A percentile compares a stretch with the other conserved stretches of the same genome.
phyloP scores from a whole-genome alignment of 805 yeast species.

The Monosporozyma aquatica region DNA sequence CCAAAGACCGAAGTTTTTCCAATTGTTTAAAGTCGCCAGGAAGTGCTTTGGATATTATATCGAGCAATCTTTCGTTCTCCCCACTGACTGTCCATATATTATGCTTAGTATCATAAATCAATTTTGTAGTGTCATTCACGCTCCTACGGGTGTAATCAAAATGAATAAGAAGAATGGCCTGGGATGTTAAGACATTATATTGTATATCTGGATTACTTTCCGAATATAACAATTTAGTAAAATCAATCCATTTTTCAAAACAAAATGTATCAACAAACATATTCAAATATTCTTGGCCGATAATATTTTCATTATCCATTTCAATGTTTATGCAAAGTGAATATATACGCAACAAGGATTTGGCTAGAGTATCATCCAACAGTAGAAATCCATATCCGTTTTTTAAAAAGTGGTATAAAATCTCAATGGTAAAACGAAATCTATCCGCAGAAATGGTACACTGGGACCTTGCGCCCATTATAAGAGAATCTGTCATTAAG shows the following conservation, averaged over 20 bases:
- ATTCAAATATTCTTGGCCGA: slow-evolving; percentile 5
- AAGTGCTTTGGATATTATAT: slow-evolving; percentile 10
- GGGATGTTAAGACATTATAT: slow-evolving; percentile 8
- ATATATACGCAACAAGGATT: slow-evolving; percentile 20
- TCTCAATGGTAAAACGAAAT: slow-evolving; percentile 14
- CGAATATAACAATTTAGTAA: background rate
- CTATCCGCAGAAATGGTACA: slow-evolving; percentile 10
- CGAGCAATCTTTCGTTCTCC: slow-evolving; percentile 4
- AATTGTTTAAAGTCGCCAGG: slow-evolving; percentile 13
- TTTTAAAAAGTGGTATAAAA: slow-evolving; percentile 12
- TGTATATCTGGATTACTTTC: slow-evolving; percentile 2
- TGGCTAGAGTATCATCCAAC: slow-evolving; percentile 5
- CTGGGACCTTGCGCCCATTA: slow-evolving; percentile 5
- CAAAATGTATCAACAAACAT: slow-evolving; percentile 15
- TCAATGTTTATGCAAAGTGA: slow-evolving; percentile 7
- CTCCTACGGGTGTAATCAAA: slow-evolving; percentile 20
- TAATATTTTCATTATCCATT: background rate
- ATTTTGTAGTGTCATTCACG: background rate
- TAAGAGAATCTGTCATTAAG: slow-evolving; percentile 12
- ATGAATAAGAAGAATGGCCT: slow-evolving; percentile 14
- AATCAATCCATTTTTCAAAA: slow-evolving; percentile 15
- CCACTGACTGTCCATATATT: slow-evolving; percentile 9
- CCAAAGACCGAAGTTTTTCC: slow-evolving; percentile 15
- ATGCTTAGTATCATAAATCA: slow-evolving; percentile 4
- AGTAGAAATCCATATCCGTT: slow-evolving; percentile 9